phyloP scores from a whole-genome alignment of 2,329 filamentous ascomycete genomes.

The Arthrobotrys sinensis region DNA sequence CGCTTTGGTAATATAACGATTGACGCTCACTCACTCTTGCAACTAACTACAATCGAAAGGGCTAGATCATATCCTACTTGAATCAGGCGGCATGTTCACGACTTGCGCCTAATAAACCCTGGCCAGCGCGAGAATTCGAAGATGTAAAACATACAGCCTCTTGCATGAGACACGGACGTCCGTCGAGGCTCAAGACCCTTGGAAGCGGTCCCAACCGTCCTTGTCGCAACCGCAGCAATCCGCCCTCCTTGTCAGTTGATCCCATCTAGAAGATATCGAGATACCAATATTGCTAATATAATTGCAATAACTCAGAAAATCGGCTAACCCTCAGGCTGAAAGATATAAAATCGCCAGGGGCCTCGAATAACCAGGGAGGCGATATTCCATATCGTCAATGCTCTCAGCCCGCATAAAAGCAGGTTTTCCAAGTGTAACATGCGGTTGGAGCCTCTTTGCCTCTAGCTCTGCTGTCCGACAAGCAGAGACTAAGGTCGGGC shows the following conservation, averaged over 20 bases:
- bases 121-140: constrained; percentile 24
- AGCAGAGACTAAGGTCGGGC: constrained; percentile 15
- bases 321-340: constrained; percentile 24
- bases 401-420: constrained; percentile 25
- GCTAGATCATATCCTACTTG: constrained; percentile 11
- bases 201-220: constrained; percentile 29
- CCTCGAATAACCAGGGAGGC: constrained; percentile 16
- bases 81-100: constrained; percentile 17
- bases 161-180: constrained; percentile 32
- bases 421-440: constrained; percentile 44
- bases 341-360: constrained; percentile 30
- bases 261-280: constrained; percentile 5
- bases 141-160: constrained; percentile 35
- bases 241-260: constrained; percentile 23
- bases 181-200: constrained; percentile 28
- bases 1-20: constrained; percentile 22
- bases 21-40: neutral
- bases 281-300: constrained; percentile 16
- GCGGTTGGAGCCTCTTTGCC: constrained; percentile 4
- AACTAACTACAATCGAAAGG: constrained; percentile 3
- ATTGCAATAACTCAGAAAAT: neutral
- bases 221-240: constrained; percentile 16
- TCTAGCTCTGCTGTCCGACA: constrained; percentile 26
- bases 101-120: constrained; percentile 28
- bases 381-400: neutral